Percentiles rank a stretch among this genome's conserved stretches.
Conservation (phyloP, 257 asterid genomes). For the Solanum chiquidenum region DNA sequence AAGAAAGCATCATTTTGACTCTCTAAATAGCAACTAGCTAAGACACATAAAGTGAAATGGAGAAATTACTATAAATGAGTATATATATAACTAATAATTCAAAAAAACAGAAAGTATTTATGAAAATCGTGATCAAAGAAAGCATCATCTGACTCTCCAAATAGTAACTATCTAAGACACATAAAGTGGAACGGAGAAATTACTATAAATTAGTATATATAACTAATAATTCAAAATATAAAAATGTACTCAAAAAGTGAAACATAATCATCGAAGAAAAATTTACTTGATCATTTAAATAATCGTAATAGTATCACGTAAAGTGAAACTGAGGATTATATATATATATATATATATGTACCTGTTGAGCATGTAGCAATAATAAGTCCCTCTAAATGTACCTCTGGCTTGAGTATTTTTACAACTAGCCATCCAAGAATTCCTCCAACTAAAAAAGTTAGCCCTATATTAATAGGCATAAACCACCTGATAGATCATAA, state of each 20-base stretch:
- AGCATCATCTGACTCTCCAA: neutral
- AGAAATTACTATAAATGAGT: too few relatives aligned
- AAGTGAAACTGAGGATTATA: accelerated
- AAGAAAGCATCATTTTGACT: neutral
- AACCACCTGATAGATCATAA: conserved; percentile 56
- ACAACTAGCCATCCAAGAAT: conserved; percentile 65
- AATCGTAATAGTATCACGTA: neutral
- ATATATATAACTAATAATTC: too few relatives aligned
- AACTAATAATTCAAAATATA: too few relatives aligned
- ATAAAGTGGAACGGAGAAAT: too few relatives aligned
- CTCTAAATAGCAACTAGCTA: neutral
- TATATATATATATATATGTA: neutral
- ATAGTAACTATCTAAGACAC: neutral
- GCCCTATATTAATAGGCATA: conserved; percentile 75
- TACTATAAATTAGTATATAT: too few relatives aligned
- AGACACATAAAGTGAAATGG: too few relatives aligned
- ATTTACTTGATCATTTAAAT: neutral
- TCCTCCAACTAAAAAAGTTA: conserved; percentile 67
- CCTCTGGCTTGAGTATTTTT: conserved; percentile 50
- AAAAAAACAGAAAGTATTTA: too few relatives aligned
- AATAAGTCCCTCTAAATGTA: conserved; percentile 50
- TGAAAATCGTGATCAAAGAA: neutral
- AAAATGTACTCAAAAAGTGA: neutral
- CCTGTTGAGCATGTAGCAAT: conserved; percentile 51
- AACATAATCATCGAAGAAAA: neutral